Percentiles rank a stretch among this genome's conserved stretches.
Evolutionary conservation across 352 stramenopile species (phyloP).

Genomic region (Peronospora destructor): DNA sequence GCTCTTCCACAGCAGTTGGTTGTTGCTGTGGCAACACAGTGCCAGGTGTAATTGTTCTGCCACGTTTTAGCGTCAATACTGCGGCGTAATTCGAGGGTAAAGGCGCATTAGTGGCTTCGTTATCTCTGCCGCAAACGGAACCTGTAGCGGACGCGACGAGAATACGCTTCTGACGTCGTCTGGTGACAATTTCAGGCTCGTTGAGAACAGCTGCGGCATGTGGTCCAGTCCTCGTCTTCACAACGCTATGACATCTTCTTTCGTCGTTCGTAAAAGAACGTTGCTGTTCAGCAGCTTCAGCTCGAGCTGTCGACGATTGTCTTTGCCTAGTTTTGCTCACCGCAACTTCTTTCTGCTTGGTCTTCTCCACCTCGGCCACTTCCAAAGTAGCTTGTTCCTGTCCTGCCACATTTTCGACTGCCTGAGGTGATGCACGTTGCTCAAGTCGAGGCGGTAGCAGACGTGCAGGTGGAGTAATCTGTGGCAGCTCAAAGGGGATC

Average conservation of each 20-base stretch:
- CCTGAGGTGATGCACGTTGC: not conserved
- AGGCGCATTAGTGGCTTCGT: not conserved
- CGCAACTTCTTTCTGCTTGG: not conserved
- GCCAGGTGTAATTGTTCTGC: not conserved
- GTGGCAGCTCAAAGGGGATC: constrained; percentile 28
- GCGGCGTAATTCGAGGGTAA: not conserved
- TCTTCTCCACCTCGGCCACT: not conserved
- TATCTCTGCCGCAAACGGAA: not conserved
- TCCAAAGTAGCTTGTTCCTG: not conserved
- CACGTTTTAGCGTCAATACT: not conserved
- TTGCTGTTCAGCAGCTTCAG: not conserved
- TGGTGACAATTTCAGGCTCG: not conserved
- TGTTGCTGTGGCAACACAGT: not conserved
- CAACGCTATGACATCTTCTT: not conserved
- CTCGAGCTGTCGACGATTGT: not conserved
- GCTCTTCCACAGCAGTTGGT: not conserved
- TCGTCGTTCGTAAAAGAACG: not conserved
- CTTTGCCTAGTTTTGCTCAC: not conserved
- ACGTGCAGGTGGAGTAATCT: not conserved
- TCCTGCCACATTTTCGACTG: not conserved
- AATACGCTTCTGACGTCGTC: not conserved
- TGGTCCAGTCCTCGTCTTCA: not conserved
- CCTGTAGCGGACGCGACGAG: no score
- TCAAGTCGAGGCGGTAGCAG: not conserved
- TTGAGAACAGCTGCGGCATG: not conserved